Conservation (phyloP, 2,329 filamentous ascomycete genomes). For the Cercospora canescens region DNA sequence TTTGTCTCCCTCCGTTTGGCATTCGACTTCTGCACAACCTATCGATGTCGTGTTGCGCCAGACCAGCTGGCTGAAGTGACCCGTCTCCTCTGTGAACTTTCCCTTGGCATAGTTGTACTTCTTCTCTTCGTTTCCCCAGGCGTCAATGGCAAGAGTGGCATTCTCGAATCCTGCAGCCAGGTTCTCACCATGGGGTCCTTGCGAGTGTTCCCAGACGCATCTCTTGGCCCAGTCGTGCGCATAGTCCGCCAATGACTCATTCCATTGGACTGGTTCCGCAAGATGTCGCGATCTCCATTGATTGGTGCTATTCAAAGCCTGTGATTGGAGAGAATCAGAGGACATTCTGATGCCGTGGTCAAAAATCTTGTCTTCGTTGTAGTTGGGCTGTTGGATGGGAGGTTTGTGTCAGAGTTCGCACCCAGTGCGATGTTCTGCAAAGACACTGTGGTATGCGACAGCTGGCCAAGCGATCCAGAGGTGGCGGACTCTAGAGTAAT, state of each 20-base stretch:
- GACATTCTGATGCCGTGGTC: constrained; percentile 3
- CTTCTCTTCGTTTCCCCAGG: constrained; percentile 34
- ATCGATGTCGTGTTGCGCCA: constrained; percentile 35
- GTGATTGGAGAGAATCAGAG: constrained; percentile 18
- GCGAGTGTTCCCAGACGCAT: constrained; percentile 36
- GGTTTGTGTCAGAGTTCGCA: not conserved
- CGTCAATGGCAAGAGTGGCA: constrained; percentile 30
- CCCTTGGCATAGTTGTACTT: constrained; percentile 31
- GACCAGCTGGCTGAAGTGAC: constrained; percentile 39
- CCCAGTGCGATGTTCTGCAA: constrained; percentile 8
- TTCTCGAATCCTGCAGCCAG: constrained; percentile 30
- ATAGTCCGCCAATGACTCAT: constrained; percentile 29
- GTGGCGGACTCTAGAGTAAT: constrained; percentile 12
- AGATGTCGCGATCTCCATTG: constrained; percentile 29
- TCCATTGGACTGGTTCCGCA: constrained; percentile 30
- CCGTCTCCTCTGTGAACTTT: constrained; percentile 30
- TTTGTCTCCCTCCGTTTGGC: constrained; percentile 20
- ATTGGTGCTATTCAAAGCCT: constrained; percentile 37
- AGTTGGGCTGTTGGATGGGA: not conserved
- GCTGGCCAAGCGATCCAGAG: not conserved
- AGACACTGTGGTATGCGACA: not conserved
- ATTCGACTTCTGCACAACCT: constrained; percentile 31
- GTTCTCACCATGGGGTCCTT: constrained; percentile 36
- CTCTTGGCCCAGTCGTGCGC: constrained; percentile 31
- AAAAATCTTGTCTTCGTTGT: not conserved